phyloP scores from a whole-genome alignment of 495 filamentous ascomycete species.

The Cudoniella acicularis region DNA sequence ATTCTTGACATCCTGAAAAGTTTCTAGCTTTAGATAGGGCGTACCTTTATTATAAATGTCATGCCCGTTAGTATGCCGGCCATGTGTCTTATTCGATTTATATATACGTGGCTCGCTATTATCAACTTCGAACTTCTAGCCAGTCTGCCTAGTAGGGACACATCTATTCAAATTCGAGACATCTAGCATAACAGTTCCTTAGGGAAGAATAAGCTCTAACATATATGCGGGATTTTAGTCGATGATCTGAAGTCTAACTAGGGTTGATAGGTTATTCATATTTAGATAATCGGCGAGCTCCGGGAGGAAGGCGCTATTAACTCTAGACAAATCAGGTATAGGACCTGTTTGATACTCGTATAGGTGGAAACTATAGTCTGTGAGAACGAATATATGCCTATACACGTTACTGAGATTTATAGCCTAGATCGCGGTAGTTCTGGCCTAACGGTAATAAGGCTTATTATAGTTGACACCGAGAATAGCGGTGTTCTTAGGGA shows the following conservation, averaged over 20 bases:
- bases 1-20: slow-evolving; percentile 12
- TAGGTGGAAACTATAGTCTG: background rate
- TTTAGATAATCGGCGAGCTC: background rate
- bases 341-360: background rate
- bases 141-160: background rate
- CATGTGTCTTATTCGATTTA: slow-evolving; percentile 3
- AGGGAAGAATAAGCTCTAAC: slow-evolving; percentile 13
- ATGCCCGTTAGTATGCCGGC: background rate
- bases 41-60: slow-evolving; percentile 14
- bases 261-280: background rate
- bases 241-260: background rate
- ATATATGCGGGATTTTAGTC: background rate
- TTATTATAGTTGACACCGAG: background rate
- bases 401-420: background rate
- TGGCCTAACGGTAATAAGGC: background rate
- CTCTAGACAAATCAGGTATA: background rate
- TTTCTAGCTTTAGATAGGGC: slow-evolving; percentile 5
- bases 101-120: background rate
- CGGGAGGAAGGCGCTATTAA: background rate
- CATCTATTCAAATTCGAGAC: slow-evolving; percentile 1
- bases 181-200: slow-evolving; percentile 16
- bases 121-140: background rate
- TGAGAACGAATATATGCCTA: background rate
- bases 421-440: background rate
- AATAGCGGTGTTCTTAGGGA: background rate